Base-by-base conservation (phyloP, 169 alveolate genomes). In the Plasmodium coatneyi region DNA sequence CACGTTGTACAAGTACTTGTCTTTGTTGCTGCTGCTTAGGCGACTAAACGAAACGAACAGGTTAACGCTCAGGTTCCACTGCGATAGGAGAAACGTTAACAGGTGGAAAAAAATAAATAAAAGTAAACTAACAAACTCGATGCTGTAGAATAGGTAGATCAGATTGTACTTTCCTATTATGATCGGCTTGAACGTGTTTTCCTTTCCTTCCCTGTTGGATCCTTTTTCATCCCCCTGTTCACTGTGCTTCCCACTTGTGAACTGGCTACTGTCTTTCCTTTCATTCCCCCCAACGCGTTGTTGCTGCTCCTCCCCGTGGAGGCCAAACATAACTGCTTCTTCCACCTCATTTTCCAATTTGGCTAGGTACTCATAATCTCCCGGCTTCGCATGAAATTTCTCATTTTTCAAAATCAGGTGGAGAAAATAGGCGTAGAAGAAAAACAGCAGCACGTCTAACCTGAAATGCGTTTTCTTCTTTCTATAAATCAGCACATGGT, bases 131-230 rank as follows among this genome's bases (percentile, higher is more conserved):
- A 89, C 54, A 79, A 89, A 89, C 49, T 89, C 94, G 84, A 52
- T 43, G 72, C 94, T 89, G 36, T 80, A 89, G 71, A 89, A 89
- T 5, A 89, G 46, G 74, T 89, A 89, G 66, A 89, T 80, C 22
- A 89, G 60, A 52, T 89, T 89, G 16, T 89, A 89, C 56, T 89
- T 89, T 28, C 94, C 94, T 79, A 89, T 1, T 80, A 89, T 79
- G 43, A 89, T 89, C 19, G 94, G 94, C 71, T 80, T 80, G 30
- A 80, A 89, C 43, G 80, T 22, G 22, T 72, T 76, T 19, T 86
- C 93, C 39, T 52, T 49, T 6, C 28, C 30, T 30, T 71, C 71
- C 0, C 54, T 41, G 16, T 71, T 71, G 10, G 60, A 36, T 16
- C 30, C 36, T 4, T 25, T 25, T 46, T 43, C 19, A 22, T 83